phyloP scores from a whole-genome alignment of 306 rosid species.

The Prunus persica region DNA sequence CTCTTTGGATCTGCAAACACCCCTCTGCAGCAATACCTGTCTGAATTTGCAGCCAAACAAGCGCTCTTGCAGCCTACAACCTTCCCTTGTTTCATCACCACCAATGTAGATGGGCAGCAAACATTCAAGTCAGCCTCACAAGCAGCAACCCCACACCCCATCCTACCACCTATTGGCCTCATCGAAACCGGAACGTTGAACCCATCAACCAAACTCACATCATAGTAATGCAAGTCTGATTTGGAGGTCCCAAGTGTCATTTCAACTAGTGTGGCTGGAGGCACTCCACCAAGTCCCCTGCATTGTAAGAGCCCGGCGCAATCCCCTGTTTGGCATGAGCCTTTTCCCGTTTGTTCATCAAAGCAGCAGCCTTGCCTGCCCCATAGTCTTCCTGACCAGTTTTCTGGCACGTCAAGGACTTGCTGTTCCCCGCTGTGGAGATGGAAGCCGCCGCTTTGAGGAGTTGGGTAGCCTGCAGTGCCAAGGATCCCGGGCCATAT shows the following conservation, averaged over 20 bases:
- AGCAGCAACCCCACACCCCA: constrained; percentile 47
- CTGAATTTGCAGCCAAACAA: constrained; percentile 59
- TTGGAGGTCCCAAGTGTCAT: constrained; percentile 61
- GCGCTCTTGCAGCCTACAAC: constrained; percentile 80
- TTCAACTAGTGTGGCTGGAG: constrained; percentile 65
- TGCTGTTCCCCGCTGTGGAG: constrained; percentile 52
- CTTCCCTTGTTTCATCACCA: constrained; percentile 38
- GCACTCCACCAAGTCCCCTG: constrained; percentile 52
- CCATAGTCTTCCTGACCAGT: constrained; percentile 81
- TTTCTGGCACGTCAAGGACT: constrained; percentile 36
- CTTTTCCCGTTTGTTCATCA: constrained; percentile 35
- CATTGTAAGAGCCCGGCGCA: constrained; percentile 61
- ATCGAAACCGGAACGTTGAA: constrained; percentile 60
- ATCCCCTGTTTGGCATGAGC: constrained; percentile 61
- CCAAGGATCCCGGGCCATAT: constrained; percentile 78
- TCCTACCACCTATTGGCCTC: constrained; percentile 36
- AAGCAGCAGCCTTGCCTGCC: constrained; percentile 76
- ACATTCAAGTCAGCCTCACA: constrained; percentile 57
- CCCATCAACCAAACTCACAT: constrained; percentile 74
- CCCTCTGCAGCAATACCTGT: constrained; percentile 62
- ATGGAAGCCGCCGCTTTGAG: constrained; percentile 57
- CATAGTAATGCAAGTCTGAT: constrained; percentile 55
- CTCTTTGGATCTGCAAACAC: constrained; percentile 43
- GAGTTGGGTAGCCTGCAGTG: constrained; percentile 45
- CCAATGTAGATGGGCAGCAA: constrained; percentile 54